Evolutionary conservation across 2,329 filamentous ascomycete genomes (phyloP).

Genomic region (Juglanconis sp.): DNA sequence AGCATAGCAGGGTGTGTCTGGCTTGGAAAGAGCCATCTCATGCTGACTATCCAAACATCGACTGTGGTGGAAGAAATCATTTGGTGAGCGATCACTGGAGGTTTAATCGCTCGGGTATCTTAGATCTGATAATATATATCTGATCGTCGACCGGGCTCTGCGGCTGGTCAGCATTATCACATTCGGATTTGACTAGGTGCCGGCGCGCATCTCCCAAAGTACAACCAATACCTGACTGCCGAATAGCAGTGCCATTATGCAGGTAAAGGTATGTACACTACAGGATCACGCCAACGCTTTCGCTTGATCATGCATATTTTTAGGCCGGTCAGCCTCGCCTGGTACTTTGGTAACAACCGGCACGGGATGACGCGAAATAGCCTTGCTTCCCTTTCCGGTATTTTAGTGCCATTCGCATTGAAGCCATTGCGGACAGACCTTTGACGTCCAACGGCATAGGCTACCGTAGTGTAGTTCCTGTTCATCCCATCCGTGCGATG

Average conservation of each 20-base stretch:
- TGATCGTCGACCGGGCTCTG: not conserved
- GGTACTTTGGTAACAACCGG: not conserved
- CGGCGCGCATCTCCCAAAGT: not conserved
- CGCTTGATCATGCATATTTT: not conserved
- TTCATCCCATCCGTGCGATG: slow-evolving; percentile 6
- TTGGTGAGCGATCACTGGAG: not conserved
- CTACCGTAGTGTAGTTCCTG: not conserved
- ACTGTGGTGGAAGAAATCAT: too few species aligned
- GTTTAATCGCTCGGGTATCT: not conserved
- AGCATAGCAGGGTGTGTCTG: too few species aligned
- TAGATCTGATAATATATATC: not conserved
- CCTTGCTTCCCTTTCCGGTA: not conserved
- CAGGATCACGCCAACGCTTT: not conserved
- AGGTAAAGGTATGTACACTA: slow-evolving; percentile 1
- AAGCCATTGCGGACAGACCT: not conserved
- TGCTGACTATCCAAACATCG: too few species aligned
- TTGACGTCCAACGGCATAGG: not conserved
- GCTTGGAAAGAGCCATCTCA: too few species aligned
- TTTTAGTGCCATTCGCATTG: not conserved
- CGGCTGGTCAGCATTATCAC: not conserved
- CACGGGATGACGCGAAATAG: not conserved
- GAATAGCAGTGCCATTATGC: not conserved
- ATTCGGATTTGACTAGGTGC: not conserved
- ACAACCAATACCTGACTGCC: not conserved
- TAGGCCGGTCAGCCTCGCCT: not conserved